Percentiles rank a stretch among this genome's conserved stretches.
phyloP scores from a whole-genome alignment of 1,139 yeast genomes.

The Geotrichum europaeum region DNA sequence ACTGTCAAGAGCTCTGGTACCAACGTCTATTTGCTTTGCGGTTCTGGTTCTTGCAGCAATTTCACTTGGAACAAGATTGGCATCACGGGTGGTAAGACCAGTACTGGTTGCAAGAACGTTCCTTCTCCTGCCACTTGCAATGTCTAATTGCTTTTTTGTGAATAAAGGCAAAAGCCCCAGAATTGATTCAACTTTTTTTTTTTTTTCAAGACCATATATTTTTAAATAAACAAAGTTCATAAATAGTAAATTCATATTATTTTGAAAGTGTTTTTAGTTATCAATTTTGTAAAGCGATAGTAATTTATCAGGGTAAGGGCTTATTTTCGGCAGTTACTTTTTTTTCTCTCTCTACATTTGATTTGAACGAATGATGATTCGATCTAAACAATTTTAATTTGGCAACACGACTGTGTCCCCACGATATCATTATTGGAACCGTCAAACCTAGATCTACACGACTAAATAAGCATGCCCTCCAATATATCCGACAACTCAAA shows the following conservation, averaged over 20 bases:
- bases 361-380: background rate
- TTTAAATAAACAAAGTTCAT: too few relatives aligned
- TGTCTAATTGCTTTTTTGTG: background rate
- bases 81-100: slow-evolving; percentile 4
- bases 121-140: slow-evolving; percentile 9
- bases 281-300: too few relatives aligned
- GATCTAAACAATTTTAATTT: background rate
- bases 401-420: background rate
- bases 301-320: too few relatives aligned
- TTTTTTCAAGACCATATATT: too few relatives aligned
- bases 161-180: background rate
- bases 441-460: background rate
- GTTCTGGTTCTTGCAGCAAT: slow-evolving; percentile 3
- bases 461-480: background rate
- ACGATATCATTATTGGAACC: background rate
- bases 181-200: background rate
- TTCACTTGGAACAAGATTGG: slow-evolving; percentile 5
- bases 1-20: slow-evolving; percentile 1
- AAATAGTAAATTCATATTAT: too few relatives aligned
- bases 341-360: background rate
- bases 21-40: slow-evolving; percentile 8
- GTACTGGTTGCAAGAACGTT: slow-evolving; percentile 2
- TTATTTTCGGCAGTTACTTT: background rate
- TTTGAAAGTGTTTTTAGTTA: too few relatives aligned
- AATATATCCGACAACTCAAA: background rate